These are phyloP conservation scores for Eucalyptus globulus DNA, from an alignment of 345 rosid species.

Conservation along the genomic window DNA sequence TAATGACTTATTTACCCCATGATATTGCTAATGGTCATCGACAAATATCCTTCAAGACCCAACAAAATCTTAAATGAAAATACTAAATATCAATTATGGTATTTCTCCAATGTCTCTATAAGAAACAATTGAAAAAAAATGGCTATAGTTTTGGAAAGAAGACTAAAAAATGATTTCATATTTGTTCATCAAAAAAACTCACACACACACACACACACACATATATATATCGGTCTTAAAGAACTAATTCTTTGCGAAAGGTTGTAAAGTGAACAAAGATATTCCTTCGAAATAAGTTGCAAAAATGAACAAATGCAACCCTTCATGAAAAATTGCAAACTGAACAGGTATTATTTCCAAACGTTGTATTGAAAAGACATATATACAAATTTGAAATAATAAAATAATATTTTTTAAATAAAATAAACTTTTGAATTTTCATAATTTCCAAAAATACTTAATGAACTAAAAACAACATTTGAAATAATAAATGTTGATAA, in stretches of 20 bases:
- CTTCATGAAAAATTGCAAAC: no score
- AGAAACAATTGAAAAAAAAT: fast-evolving
- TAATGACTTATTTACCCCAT: fast-evolving
- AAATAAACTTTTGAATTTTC: no score
- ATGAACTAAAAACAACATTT: no score
- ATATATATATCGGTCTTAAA: no score
- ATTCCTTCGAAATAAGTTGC: fast-evolving
- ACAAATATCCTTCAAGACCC: fast-evolving
- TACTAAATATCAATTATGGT: fast-evolving
- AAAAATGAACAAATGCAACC: no score
- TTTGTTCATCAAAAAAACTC: fast-evolving
- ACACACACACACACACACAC: fast-evolving
- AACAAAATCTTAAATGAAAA: fast-evolving
- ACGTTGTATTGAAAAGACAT: fast-evolving
- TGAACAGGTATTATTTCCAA: fast-evolving
- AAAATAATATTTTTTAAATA: no score
- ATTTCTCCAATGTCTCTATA: fast-evolving
- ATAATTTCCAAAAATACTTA: no score
- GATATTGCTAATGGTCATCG: fast-evolving
- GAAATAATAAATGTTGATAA: no score
- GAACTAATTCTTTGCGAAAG: fast-evolving
- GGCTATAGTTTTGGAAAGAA: fast-evolving
- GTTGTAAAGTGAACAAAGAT: no score
- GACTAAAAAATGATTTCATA: no score
- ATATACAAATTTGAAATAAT: no score